Conservation (phyloP, 73 alveolate genomes). For the Blepharisma japonicum region DNA sequence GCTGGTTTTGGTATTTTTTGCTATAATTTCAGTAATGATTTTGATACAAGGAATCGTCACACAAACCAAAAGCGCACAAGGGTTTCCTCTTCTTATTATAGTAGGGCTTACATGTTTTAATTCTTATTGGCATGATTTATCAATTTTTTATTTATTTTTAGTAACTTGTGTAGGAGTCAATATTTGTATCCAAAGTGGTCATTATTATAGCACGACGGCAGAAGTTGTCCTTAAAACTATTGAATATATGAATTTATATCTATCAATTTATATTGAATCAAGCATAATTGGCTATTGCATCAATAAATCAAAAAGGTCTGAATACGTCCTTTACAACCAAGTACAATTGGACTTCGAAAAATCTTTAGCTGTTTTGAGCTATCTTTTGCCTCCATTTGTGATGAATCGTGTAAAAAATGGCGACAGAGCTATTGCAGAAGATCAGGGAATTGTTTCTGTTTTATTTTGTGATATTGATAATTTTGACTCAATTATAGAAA, state of each 20-base stretch:
- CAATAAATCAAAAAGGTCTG: slow-evolving; percentile 11
- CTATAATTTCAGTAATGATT: too few relatives aligned
- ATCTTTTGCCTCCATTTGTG: slow-evolving; percentile 75
- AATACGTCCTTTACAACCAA: not conserved
- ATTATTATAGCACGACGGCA: too few relatives aligned
- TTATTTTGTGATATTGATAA: slow-evolving; percentile 70
- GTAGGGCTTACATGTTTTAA: too few relatives aligned
- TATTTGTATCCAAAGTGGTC: too few relatives aligned
- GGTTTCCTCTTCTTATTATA: too few relatives aligned
- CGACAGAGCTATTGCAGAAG: slow-evolving; percentile 60
- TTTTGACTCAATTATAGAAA: slow-evolving; percentile 64
- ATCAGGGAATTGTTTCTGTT: slow-evolving; percentile 67
- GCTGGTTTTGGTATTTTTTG: too few relatives aligned
- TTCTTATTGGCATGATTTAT: too few relatives aligned
- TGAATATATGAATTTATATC: not conserved
- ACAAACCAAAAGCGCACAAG: too few relatives aligned
- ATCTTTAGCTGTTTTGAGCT: slow-evolving; percentile 49
- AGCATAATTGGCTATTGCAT: not conserved
- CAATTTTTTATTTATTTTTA: too few relatives aligned
- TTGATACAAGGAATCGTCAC: too few relatives aligned
- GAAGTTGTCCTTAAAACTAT: not conserved
- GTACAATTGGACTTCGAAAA: slow-evolving; percentile 26
- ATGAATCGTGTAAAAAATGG: slow-evolving; percentile 71
- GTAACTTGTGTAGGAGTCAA: too few relatives aligned
- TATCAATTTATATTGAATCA: not conserved